These are phyloP conservation scores for Purpureocillium lavendulum DNA, from an alignment of 2,329 filamentous ascomycete genomes.

Conservation along the genomic window DNA sequence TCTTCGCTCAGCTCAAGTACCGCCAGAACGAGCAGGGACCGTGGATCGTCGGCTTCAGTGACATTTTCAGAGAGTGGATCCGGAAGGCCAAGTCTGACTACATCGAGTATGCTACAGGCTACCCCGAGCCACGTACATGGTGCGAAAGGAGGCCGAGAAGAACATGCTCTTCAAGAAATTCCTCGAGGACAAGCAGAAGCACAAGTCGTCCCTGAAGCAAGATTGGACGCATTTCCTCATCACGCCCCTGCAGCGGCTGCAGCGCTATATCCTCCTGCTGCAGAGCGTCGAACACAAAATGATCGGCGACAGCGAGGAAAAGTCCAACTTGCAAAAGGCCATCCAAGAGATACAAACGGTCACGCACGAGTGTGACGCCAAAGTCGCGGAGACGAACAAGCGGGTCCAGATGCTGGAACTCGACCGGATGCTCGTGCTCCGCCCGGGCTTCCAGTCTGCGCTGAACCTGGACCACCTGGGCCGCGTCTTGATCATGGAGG, in stretches of 20 bases:
- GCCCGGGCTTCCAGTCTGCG: conserved; percentile 81
- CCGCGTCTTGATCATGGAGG: conserved; percentile 78
- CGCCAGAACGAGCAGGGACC: conserved; percentile 94
- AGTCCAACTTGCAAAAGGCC: conserved; percentile 71
- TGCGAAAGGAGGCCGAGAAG: conserved; percentile 74
- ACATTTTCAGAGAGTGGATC: conserved; percentile 98
- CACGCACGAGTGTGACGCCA: conserved; percentile 81
- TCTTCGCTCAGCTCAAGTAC: conserved; percentile 91
- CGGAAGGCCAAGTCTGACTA: conserved; percentile 84
- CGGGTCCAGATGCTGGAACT: conserved; percentile 85
- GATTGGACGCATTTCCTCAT: conserved; percentile 95
- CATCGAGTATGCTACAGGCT: conserved; percentile 83
- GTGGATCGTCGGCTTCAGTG: conserved; percentile 88
- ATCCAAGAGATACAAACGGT: conserved; percentile 89
- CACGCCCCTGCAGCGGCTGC: conserved; percentile 82
- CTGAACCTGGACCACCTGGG: conserved; percentile 93
- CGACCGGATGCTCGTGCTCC: conserved; percentile 70
- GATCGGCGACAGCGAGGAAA: conserved; percentile 78
- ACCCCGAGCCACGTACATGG: conserved; percentile 76
- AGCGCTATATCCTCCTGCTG: conserved; percentile 80
- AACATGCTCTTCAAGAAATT: conserved; percentile 86
- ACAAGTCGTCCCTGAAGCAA: conserved; percentile 73
- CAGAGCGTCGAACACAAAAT: conserved; percentile 79
- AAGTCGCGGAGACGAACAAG: conserved; percentile 86
- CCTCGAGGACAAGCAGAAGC: conserved; percentile 67